phyloP scores from a whole-genome alignment of 108 stramenopile genomes.

The Nitzschia putrida region DNA sequence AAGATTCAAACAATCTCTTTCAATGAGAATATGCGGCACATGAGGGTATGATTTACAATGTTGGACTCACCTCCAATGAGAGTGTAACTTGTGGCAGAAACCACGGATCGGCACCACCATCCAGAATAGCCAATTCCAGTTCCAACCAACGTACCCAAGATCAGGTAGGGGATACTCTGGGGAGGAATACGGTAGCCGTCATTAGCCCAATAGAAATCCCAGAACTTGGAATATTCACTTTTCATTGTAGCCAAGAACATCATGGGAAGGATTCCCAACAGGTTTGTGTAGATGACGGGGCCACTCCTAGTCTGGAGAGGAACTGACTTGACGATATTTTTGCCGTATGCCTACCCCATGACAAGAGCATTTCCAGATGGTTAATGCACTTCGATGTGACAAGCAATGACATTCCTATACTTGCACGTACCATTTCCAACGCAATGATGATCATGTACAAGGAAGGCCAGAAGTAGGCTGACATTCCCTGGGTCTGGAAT shows the following conservation, averaged over 20 bases:
- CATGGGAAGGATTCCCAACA: constrained; percentile 83
- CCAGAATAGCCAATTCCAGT: constrained; percentile 88
- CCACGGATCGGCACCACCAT: constrained; percentile 84
- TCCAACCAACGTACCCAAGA: constrained; percentile 75
- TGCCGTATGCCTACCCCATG: constrained; percentile 66
- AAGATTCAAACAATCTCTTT: background rate
- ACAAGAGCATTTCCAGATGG: background rate
- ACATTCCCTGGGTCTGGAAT: constrained; percentile 59
- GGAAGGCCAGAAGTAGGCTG: constrained; percentile 77
- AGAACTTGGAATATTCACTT: constrained; percentile 60
- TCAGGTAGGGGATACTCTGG: constrained; percentile 41
- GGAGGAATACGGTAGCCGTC: constrained; percentile 39
- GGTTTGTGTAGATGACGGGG: constrained; percentile 89
- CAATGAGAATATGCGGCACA: background rate
- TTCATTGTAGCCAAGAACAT: constrained; percentile 69
- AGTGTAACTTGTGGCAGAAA: constrained; percentile 82
- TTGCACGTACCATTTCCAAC: constrained; percentile 71
- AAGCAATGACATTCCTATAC: too few species aligned
- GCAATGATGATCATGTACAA: constrained; percentile 71
- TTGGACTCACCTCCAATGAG: constrained; percentile 62
- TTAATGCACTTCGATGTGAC: too few species aligned
- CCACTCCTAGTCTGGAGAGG: constrained; percentile 79
- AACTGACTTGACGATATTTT: constrained; percentile 76
- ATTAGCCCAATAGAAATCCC: constrained; percentile 27
- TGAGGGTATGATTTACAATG: background rate